Evolutionary conservation across 345 rosid genomes (phyloP).

Genomic region (Eucalyptus polybractea): DNA sequence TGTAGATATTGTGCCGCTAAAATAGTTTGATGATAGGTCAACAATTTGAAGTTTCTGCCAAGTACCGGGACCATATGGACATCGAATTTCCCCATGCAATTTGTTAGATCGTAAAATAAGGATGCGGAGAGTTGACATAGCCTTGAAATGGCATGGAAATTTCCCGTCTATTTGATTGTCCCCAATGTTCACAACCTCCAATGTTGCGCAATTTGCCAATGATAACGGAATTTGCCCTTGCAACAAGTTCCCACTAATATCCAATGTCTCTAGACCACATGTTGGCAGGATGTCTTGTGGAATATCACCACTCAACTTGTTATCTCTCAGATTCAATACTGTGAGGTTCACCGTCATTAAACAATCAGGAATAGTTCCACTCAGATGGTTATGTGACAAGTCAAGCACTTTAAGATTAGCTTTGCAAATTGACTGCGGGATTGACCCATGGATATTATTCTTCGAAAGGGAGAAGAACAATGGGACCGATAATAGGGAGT

Average conservation of each 20-base stretch:
- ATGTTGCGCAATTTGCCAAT: neutral
- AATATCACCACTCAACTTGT: neutral
- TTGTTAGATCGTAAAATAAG: slow-evolving; percentile 18
- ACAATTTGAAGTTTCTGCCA: slow-evolving; percentile 28
- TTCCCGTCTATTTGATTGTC: slow-evolving; percentile 7
- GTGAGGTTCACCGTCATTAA: rapidly evolving
- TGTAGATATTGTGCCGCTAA: neutral
- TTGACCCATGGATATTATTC: neutral
- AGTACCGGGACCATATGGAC: neutral
- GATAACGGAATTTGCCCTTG: slow-evolving; percentile 14
- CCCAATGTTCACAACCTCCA: slow-evolving; percentile 27
- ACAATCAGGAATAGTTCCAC: neutral
- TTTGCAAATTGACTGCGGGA: neutral
- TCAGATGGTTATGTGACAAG: neutral
- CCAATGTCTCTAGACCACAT: slow-evolving; percentile 4
- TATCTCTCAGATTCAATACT: neutral
- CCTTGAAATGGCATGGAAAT: slow-evolving; percentile 20
- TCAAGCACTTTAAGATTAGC: neutral
- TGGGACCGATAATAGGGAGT: rapidly evolving
- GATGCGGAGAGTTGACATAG: slow-evolving; percentile 7
- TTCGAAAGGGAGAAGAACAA: neutral
- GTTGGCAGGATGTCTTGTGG: neutral
- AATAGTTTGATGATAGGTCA: slow-evolving; percentile 21
- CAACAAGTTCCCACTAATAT: slow-evolving; percentile 13
- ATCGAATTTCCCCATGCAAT: slow-evolving; percentile 10